Percentiles rank a stretch among this genome's conserved stretches.
Conservation (phyloP, 176 grass and related monocot genomes). For the Typha latifolia region DNA sequence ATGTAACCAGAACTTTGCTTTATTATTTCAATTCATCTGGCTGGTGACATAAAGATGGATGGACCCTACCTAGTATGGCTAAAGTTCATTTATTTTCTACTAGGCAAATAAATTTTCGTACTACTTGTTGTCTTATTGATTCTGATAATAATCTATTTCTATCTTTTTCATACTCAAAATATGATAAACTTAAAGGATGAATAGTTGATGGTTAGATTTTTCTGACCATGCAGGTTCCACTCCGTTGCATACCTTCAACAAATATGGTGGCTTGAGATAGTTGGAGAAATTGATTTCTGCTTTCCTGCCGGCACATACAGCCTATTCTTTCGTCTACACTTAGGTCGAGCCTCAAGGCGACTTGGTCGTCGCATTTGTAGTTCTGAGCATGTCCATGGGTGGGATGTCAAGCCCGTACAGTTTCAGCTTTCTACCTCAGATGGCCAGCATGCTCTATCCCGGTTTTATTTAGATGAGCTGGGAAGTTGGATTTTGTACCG, state of each 20-base stretch:
- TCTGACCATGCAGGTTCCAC: conserved; percentile 39
- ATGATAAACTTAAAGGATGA: too few relatives aligned
- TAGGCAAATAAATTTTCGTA: too few relatives aligned
- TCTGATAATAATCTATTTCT: too few relatives aligned
- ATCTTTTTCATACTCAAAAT: too few relatives aligned
- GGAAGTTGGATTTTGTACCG: conserved; percentile 77
- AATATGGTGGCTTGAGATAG: conserved; percentile 96
- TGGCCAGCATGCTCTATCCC: conserved; percentile 45
- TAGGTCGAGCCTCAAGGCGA: conserved; percentile 53
- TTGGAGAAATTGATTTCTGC: conserved; percentile 74
- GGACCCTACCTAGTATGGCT: too few relatives aligned
- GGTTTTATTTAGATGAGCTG: conserved; percentile 49
- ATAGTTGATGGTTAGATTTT: too few relatives aligned
- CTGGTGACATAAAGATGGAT: too few relatives aligned
- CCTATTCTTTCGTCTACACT: conserved; percentile 70
- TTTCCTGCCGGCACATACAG: conserved; percentile 76
- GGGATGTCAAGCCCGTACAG: conserved; percentile 70
- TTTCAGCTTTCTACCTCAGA: conserved; percentile 78
- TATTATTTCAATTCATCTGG: too few relatives aligned
- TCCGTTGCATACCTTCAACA: conserved; percentile 85
- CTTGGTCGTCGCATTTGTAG: conserved; percentile 52
- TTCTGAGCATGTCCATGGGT: conserved; percentile 65
- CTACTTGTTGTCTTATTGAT: too few relatives aligned
- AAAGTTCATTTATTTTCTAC: too few relatives aligned
- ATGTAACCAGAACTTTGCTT: too few relatives aligned